Percentiles rank a stretch among this genome's conserved stretches.
phyloP scores from a whole-genome alignment of 495 filamentous ascomycete species.

The Penicillium nucicola region DNA sequence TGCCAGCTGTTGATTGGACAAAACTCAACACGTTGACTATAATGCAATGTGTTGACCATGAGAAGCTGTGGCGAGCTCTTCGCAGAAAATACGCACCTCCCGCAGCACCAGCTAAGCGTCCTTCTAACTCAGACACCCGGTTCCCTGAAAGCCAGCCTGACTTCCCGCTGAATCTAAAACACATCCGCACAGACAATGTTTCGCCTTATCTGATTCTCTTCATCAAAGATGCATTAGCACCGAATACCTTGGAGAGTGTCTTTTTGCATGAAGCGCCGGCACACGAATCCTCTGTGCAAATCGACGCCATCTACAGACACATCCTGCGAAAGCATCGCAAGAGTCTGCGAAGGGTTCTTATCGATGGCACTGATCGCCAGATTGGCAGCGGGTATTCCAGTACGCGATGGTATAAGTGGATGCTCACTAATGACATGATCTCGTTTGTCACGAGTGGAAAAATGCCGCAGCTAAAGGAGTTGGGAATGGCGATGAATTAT shows the following conservation, averaged over 20 bases:
- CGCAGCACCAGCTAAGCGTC: conserved; percentile 16
- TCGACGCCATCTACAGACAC: conserved; percentile 73
- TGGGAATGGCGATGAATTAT: conserved; percentile 74
- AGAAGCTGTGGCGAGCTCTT: conserved; percentile 77
- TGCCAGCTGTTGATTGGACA: conserved; percentile 77
- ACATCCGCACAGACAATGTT: conserved; percentile 80
- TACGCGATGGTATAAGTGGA: conserved; percentile 69
- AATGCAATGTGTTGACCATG: conserved; percentile 73
- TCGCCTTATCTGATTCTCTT: conserved; percentile 75
- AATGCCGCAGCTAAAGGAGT: conserved; percentile 72
- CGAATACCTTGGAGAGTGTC: conserved; percentile 79
- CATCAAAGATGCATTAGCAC: conserved; percentile 79
- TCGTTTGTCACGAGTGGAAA: conserved; percentile 78
- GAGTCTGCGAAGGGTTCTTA: conserved; percentile 73
- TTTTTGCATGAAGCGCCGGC: conserved; percentile 74
- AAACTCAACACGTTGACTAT: conserved; percentile 75
- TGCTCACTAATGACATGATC: conserved; percentile 69
- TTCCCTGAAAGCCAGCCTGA: conserved; percentile 32
- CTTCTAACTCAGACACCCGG: conserved; percentile 12
- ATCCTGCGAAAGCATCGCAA: conserved; percentile 67
- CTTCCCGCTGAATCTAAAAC: conserved; percentile 71
- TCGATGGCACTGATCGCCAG: conserved; percentile 65
- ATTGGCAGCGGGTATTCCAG: conserved; percentile 30
- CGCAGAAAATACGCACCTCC: conserved; percentile 66
- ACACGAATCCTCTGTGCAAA: conserved; percentile 56